Base-by-base conservation (phyloP, 2,329 filamentous ascomycete genomes). In the Catunica adiposa region DNA sequence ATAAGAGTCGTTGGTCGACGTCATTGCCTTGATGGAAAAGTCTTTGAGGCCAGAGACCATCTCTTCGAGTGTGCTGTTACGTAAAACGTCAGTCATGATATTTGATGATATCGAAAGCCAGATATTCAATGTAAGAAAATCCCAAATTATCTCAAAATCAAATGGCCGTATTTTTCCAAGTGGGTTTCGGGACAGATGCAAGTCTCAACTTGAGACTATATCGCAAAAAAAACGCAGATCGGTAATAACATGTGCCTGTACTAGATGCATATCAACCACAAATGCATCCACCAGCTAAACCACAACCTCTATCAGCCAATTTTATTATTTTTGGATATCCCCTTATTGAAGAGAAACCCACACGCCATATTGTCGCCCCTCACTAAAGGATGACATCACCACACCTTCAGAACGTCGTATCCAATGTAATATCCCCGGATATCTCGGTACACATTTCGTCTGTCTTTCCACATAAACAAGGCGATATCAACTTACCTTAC, bases 1-100 rank as follows among this genome's bases (percentile, higher is more conserved):
- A 68, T 89, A 89, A 2, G 82, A 82, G 58, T 84, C 78, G 65
- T 89, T 84, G 44, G 90, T 76, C 34, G 76, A 76, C 59, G 76
- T 73, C 15, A 81, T 85, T 23, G 81, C 79, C 22, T 73, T 68
- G 56, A 79, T 73, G 22, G 83, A 83, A 64, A 81, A 74, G 31
- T 74, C 69, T 61, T 74, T 75, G 9, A 89, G 71, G 40, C 55
- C 48, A 1, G 52, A 46, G 6, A 59, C 47, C 46, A 59, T 54
- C 51, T 59, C 57, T 31, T 56, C 54, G 11, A 59, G 46, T 2
- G 54, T 56, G 46, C 57, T 59, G 37, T 31, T 48, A n/a, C 26
- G n/a, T 11, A 25, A n/a, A 23, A 15, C 7, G 44, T 48, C 44
- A 48, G 50, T 25, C 44, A 48, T 48, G 23, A 48, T 48, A 48